phyloP scores from a whole-genome alignment of 139 green algal genomes.

The Coccomyxa sp. region DNA sequence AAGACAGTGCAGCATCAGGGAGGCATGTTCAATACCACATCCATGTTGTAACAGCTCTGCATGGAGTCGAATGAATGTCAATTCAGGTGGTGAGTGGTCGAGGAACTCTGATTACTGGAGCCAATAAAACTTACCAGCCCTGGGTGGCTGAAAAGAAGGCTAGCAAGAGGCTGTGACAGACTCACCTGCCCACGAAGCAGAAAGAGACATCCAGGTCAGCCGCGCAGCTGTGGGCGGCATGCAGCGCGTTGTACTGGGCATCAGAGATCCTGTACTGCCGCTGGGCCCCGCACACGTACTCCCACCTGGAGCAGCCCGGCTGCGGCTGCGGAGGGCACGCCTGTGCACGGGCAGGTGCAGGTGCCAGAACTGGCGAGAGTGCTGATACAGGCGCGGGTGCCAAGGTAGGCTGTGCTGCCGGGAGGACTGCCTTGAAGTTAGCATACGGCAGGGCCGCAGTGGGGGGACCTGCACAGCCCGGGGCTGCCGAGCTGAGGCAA shows the following conservation, averaged over 20 bases:
- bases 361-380: background rate
- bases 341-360: background rate
- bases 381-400: too few species aligned
- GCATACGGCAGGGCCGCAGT: too few species aligned
- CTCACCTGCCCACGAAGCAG: constrained; percentile 9
- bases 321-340: background rate
- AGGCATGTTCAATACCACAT: background rate
- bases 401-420: too few species aligned
- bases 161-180: background rate
- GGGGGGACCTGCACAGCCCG: background rate
- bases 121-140: too few species aligned
- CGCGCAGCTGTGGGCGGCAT: constrained; percentile 3
- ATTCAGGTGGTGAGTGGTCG: too few species aligned
- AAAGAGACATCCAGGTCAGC: constrained; percentile 16
- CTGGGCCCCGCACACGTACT: background rate
- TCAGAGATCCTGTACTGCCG: constrained; percentile 4
- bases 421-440: too few species aligned
- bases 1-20: background rate
- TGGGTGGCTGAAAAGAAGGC: too few species aligned
- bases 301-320: background rate
- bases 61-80: too few species aligned
- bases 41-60: constrained; percentile 1
- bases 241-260: background rate
- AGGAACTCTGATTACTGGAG: too few species aligned
- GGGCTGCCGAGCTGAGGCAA: background rate